A percentile compares a stretch with the other conserved stretches of the same genome.
Conservation (phyloP, 2,329 filamentous ascomycete genomes). For the Cercospora sp. region DNA sequence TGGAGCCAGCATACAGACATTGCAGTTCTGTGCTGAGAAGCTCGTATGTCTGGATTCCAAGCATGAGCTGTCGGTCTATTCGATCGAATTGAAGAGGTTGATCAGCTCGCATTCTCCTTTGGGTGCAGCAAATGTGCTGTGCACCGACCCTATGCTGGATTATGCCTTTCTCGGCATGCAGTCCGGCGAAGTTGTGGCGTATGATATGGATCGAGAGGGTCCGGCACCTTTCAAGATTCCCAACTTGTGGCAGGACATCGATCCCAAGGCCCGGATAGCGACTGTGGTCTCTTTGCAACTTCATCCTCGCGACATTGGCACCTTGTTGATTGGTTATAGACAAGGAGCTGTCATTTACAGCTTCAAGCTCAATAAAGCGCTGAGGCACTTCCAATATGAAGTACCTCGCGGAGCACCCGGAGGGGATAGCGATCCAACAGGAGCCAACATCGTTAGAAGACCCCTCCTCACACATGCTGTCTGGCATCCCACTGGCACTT, state of each 20-base stretch:
- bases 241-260: conserved; percentile 79
- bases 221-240: conserved; percentile 78
- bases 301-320: conserved; percentile 89
- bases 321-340: conserved; percentile 84
- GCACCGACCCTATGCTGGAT: conserved; percentile 86
- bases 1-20: conserved; percentile 66
- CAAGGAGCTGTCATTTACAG: conserved; percentile 88
- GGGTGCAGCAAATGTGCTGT: conserved; percentile 70
- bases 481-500: conserved; percentile 94
- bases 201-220: conserved; percentile 80
- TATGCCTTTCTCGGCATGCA: conserved; percentile 78
- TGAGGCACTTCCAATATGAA: conserved; percentile 80
- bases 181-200: conserved; percentile 78
- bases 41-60: conserved; percentile 81
- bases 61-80: conserved; percentile 83
- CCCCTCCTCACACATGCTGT: conserved; percentile 78
- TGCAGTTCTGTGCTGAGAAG: conserved; percentile 85
- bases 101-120: conserved; percentile 72
- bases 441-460: conserved; percentile 62
- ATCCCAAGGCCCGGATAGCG: conserved; percentile 64
- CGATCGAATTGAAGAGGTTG: conserved; percentile 68
- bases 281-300: conserved; percentile 76
- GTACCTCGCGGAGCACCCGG: conserved; percentile 80
- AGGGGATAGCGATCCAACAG: conserved; percentile 65
- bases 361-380: conserved; percentile 83